Base-by-base conservation (phyloP, 768 basidiomycete species). In the Hysterangium stoloniferum region DNA sequence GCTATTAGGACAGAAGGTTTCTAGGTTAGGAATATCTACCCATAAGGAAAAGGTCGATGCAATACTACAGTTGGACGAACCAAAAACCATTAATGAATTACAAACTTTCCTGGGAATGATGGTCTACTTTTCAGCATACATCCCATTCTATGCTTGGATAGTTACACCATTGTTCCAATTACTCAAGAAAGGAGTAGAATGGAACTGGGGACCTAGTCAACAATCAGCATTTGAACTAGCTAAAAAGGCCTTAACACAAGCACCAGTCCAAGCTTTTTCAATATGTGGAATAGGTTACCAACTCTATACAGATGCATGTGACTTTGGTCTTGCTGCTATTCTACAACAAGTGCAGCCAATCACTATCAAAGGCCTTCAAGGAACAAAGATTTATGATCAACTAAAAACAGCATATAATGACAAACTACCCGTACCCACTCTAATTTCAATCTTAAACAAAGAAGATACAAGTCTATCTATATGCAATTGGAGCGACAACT, bases 21-120 rank as follows among this genome's bases (percentile, higher is more conserved):
- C n/a, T n/a, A n/a, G n/a, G n/a, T n/a, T n/a, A n/a, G n/a, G n/a
- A n/a, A n/a, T n/a, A n/a, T n/a, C n/a, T 0, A 71, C 66, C 0
- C 64, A 71, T 52, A 49, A 59, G 41, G 66, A 68, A 43, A 71
- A 71, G 45, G 62, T 70, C 0, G 55, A 63, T 4, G 66, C 67
- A 0, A 70, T 71, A n/a, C 3, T 62, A 0, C 53, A n/a, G n/a
- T n/a, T n/a, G n/a, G n/a, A n/a, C n/a, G n/a, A n/a, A n/a, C n/a
- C n/a, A n/a, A n/a, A n/a, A n/a, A n/a, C n/a, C n/a, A n/a, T n/a
- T n/a, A n/a, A n/a, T n/a, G n/a, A n/a, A n/a, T n/a, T n/a, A n/a
- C n/a, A n/a, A n/a, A n/a, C n/a, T n/a, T n/a, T n/a, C n/a, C n/a
- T n/a, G n/a, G n/a, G n/a, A n/a, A n/a, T n/a, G n/a, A n/a, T n/a